phyloP scores from a whole-genome alignment of 768 basidiomycete species.

The Tylopilus vinaceipallidus region DNA sequence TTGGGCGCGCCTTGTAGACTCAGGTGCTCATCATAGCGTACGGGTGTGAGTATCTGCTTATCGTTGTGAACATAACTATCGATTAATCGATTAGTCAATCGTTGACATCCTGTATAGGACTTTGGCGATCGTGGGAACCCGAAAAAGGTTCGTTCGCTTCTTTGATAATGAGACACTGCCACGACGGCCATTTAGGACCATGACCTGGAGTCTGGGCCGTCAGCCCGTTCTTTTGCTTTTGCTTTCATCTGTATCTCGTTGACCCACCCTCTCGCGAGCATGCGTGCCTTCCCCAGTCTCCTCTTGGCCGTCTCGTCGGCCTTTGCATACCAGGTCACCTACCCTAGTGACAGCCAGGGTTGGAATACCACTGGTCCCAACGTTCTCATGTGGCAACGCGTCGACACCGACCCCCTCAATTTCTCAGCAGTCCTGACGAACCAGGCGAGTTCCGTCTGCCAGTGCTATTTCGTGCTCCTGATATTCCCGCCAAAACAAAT shows the following conservation, averaged over 20 bases:
- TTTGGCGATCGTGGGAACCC: slow-evolving; percentile 30
- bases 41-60: slow-evolving; percentile 5
- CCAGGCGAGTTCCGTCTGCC: slow-evolving; percentile 38
- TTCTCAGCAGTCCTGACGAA: slow-evolving; percentile 72
- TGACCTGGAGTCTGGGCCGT: background rate
- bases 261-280: slow-evolving; percentile 22
- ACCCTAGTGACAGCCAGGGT: slow-evolving; percentile 43
- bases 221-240: slow-evolving; percentile 2
- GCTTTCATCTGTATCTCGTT: background rate
- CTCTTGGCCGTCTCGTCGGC: slow-evolving; percentile 54
- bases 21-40: background rate
- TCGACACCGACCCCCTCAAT: slow-evolving; percentile 61
- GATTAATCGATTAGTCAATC: no score
- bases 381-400: slow-evolving; percentile 60
- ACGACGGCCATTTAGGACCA: slow-evolving; percentile 9
- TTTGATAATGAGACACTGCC: background rate
- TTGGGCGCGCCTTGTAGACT: background rate
- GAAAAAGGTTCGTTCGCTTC: slow-evolving; percentile 7
- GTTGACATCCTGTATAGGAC: no score
- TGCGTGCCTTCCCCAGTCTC: slow-evolving; percentile 43
- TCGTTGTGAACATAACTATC: no score
- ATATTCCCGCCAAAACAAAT: slow-evolving; percentile 4
- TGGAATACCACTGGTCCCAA: slow-evolving; percentile 60
- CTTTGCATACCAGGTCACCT: slow-evolving; percentile 61
- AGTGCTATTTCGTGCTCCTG: background rate